These are phyloP conservation scores for Hygrocybe punicea DNA, from an alignment of 768 basidiomycete genomes.

Conservation along the genomic window DNA sequence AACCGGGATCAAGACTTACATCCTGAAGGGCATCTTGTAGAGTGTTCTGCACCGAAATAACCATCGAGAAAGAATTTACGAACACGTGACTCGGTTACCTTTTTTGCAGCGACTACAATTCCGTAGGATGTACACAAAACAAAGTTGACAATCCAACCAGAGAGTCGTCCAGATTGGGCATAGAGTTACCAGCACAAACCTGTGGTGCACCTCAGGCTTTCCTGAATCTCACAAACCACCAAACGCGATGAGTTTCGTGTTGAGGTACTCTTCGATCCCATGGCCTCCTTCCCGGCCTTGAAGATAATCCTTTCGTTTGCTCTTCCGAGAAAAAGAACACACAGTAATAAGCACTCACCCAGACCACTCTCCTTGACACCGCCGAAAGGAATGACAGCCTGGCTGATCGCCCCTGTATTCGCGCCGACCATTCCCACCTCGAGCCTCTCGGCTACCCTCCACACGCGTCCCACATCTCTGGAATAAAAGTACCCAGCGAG, in stretches of 20 bases:
- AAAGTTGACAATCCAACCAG: no score
- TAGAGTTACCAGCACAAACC: no score
- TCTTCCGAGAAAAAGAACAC: no score
- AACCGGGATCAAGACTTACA: constrained; percentile 39
- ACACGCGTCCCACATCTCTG: constrained; percentile 80
- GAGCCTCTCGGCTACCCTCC: constrained; percentile 90
- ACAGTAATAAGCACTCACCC: constrained; percentile 12
- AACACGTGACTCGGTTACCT: no score
- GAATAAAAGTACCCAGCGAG: constrained; percentile 94
- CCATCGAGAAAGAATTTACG: no score
- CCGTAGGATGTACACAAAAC: no score
- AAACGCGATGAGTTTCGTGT: constrained; percentile 75
- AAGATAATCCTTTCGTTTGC: constrained; percentile 15
- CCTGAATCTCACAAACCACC: constrained; percentile 64
- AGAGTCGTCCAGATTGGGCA: no score
- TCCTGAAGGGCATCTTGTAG: constrained; percentile 67
- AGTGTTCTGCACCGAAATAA: constrained; percentile 39
- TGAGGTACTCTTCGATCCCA: constrained; percentile 88
- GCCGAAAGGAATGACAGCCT: constrained; percentile 79
- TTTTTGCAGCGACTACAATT: no score
- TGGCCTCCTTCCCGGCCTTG: constrained; percentile 81
- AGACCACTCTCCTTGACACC: constrained; percentile 87
- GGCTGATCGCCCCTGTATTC: constrained; percentile 75
- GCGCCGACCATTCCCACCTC: constrained; percentile 91
- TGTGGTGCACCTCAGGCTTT: no score